A percentile compares a stretch with the other conserved stretches of the same genome.
Evolutionary conservation across 108 stramenopile species (phyloP).

Genomic region (Cyclotella kingstonii): DNA sequence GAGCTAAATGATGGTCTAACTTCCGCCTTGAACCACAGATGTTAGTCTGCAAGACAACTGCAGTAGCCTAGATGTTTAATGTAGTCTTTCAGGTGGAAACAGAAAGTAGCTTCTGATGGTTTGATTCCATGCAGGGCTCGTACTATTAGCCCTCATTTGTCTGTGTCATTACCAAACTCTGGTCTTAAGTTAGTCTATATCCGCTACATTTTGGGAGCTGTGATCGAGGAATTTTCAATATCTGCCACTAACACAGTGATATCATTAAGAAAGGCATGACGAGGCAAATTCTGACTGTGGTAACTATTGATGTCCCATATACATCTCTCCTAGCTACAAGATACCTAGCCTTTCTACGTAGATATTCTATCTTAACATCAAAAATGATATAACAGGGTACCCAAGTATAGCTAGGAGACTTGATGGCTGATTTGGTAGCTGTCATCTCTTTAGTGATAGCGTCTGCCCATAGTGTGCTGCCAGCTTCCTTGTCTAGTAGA

Average conservation of each 20-base stretch:
- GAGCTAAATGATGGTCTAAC: too few relatives aligned
- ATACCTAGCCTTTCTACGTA: constrained; percentile 41
- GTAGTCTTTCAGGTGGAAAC: background rate
- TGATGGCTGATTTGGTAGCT: background rate
- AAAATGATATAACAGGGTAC: background rate
- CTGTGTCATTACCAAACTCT: constrained; percentile 24
- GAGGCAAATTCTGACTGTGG: constrained; percentile 46
- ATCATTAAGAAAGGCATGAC: constrained; percentile 44
- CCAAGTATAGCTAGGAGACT: background rate
- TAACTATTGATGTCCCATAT: constrained; percentile 29
- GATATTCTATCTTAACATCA: constrained; percentile 21
- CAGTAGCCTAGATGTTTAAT: constrained; percentile 22
- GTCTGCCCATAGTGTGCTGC: constrained; percentile 28
- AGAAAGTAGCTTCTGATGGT: constrained; percentile 12
- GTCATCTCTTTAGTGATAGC: constrained; percentile 30
- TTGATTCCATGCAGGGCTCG: constrained; percentile 29
- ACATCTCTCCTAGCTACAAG: constrained; percentile 51
- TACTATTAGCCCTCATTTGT: constrained; percentile 7
- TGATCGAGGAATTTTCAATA: constrained; percentile 46
- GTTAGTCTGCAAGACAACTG: constrained; percentile 28
- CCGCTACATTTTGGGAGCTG: constrained; percentile 16
- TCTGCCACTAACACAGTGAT: constrained; percentile 34
- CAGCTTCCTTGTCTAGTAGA: constrained; percentile 24
- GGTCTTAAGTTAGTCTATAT: constrained; percentile 20
- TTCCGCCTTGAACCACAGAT: constrained; percentile 38